These are phyloP conservation scores for Royoungia palumana DNA, from an alignment of 768 basidiomycete species.

Conservation along the genomic window DNA sequence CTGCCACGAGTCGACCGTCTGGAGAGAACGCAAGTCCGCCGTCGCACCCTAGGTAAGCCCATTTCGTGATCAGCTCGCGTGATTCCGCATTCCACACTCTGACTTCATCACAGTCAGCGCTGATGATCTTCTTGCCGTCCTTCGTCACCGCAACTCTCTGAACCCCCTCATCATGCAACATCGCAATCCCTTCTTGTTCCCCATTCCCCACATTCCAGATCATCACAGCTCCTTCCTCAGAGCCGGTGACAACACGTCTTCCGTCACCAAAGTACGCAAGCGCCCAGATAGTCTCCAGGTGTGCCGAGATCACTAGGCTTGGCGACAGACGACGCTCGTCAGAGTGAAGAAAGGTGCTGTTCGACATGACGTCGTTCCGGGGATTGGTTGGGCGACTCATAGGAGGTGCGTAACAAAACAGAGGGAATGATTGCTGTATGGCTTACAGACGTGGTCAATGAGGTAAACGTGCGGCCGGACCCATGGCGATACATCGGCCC, in stretches of 20 bases:
- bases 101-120: background rate
- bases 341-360: too few relatives aligned
- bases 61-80: background rate
- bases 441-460: too few relatives aligned
- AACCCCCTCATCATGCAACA: background rate
- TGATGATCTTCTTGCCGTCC: conserved; percentile 2
- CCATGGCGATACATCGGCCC: too few relatives aligned
- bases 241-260: background rate
- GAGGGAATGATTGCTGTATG: too few relatives aligned
- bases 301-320: too few relatives aligned
- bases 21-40: background rate
- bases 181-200: background rate
- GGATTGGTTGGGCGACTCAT: too few relatives aligned
- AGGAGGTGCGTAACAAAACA: too few relatives aligned
- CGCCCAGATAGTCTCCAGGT: too few relatives aligned
- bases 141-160: background rate
- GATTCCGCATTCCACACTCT: conserved; percentile 6
- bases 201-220: conserved; percentile 11
- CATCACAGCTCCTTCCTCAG: background rate
- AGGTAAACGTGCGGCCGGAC: too few relatives aligned
- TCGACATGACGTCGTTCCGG: too few relatives aligned
- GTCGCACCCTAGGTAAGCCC: background rate
- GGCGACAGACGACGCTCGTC: too few relatives aligned
- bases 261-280: conserved; percentile 1
- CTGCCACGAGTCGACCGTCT: background rate